Evolutionary conservation across 2,329 filamentous ascomycete species (phyloP), one percentile per base, ranked within the genome.

Genomic region (Grosmannia huntii): DNA sequence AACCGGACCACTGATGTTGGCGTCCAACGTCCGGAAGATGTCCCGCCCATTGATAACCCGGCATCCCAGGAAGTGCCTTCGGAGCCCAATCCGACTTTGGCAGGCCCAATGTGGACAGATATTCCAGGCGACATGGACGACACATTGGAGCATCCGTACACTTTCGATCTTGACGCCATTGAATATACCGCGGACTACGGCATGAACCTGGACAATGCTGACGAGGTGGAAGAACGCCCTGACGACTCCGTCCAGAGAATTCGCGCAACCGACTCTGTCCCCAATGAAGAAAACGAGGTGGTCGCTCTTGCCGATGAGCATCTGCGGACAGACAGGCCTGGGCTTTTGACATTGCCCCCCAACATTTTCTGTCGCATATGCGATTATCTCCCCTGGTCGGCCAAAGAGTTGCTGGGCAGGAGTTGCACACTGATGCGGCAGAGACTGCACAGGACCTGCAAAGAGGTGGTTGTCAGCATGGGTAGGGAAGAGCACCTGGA

Each of bases 371-470:
- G 21, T 25, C n/a, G 6, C 16, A 57, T 59, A 6, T 56, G 27
- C 31, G 28, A 50, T 11, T n/a, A 12, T 19, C 50, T 59, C 3
- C 49, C 58, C 2, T 59, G 58, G 58, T 25, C 48, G 3, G 27
- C 36, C 19, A 56, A 36, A 12, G 58, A 56, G 23, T 28, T 56
- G n/a, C 38, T 59, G n/a, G 57, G 58, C 12, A 50, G 48, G 16
- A 59, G 54, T 2, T 59, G 58, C 31, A 21, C 46, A 0, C 12
- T 5, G 9, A 19, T 59, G 3, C 16, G 58, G 41, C 10, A 27
- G 1, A 49, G 33, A 2, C 57, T 59, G 14, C 54, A 56, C 12
- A 19, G n/a, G 1, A 1, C 12, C 21, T 56, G 54, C 28, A n/a
- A n/a, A 23, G 31, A 3, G 1, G 52, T 28, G 9, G 33, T 56